Percentiles rank a stretch among this genome's conserved stretches.
These are phyloP conservation scores for Crucihimalaya himalaica DNA, from an alignment of 345 rosid genomes.

Conservation along the genomic window DNA sequence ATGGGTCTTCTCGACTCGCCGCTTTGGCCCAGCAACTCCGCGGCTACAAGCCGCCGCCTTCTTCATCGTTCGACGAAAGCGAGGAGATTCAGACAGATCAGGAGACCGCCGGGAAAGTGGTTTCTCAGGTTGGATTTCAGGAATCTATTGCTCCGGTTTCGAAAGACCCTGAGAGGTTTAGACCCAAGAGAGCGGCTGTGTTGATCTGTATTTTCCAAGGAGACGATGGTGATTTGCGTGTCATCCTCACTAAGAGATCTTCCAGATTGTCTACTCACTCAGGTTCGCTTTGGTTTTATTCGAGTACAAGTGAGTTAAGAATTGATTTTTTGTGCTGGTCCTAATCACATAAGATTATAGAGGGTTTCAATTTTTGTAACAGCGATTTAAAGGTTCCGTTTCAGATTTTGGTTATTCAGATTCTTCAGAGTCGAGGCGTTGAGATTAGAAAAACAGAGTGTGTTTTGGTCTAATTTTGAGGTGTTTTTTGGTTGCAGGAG, in stretches of 20 bases:
- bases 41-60: slow-evolving; percentile 62
- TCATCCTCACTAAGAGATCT: slow-evolving; percentile 83
- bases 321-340: not conserved
- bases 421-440: not conserved
- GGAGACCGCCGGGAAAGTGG: slow-evolving; percentile 65
- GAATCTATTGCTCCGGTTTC: slow-evolving; percentile 61
- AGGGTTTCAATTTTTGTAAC: too few relatives aligned
- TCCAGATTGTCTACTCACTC: slow-evolving; percentile 79
- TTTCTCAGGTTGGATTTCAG: slow-evolving; percentile 80
- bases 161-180: slow-evolving; percentile 52
- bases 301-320: not conserved
- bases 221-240: slow-evolving; percentile 76
- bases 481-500: slow-evolving; percentile 53
- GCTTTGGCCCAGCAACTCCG: slow-evolving; percentile 75
- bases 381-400: not conserved
- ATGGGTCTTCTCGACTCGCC: slow-evolving; percentile 49
- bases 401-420: not conserved
- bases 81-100: slow-evolving; percentile 50
- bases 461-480: not conserved
- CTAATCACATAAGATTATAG: not conserved
- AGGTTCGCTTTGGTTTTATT: slow-evolving; percentile 37
- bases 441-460: not conserved
- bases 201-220: slow-evolving; percentile 89
- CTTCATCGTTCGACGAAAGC: slow-evolving; percentile 47
- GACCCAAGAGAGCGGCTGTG: slow-evolving; percentile 88